Base-by-base conservation (phyloP, 306 rosid species). In the Inga leiocalycina region DNA sequence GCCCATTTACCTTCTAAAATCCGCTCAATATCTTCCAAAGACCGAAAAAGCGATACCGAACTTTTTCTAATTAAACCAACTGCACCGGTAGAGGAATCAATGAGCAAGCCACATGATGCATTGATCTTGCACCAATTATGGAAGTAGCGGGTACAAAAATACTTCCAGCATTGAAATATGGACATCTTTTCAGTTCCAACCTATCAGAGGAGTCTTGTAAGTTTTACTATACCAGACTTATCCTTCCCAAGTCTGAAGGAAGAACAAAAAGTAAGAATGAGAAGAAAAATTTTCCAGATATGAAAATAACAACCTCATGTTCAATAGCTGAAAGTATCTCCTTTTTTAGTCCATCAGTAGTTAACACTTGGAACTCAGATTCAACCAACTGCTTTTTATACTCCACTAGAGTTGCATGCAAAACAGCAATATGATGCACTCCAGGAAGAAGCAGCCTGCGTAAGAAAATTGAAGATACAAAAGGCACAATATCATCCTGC, bases 381-480 rank as follows among this genome's bases (percentile, higher is more conserved):
- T 95, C 92, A 73, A 86, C 82, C 92, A 94, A 87, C 88, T 92
- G 98, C 88, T 92, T 88, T 84, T 86, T 87, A 86, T 96, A 93
- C 64, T 92, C 98, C 71, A 81, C 85, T 48, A 96, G 89, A 67
- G 98, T 96, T 64, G 93, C 87, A 85, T 91, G 90, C 85, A 96
- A 84, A 84, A 92, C 90, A 86, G 86, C 80, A 76, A 84, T 92
- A 83, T 93, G 95, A 86, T 88, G 88, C 85, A 93, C 92, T 76
- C 98, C 97, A 46, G 99, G 97, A 81, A 90, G 94, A 76, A 96
- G 93, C 82, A 96, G 91, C 89, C 93, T 90, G 79, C 91, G 93
- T 74, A 92, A 73, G 90, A 92, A 93, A 87, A 93, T 88, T 30
- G 94, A 91, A 76, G 99, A 93, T 56, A 93, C 88, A 88, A 90